phyloP scores from a whole-genome alignment of 441 rosid species.

The Gossypium gossypioides region DNA sequence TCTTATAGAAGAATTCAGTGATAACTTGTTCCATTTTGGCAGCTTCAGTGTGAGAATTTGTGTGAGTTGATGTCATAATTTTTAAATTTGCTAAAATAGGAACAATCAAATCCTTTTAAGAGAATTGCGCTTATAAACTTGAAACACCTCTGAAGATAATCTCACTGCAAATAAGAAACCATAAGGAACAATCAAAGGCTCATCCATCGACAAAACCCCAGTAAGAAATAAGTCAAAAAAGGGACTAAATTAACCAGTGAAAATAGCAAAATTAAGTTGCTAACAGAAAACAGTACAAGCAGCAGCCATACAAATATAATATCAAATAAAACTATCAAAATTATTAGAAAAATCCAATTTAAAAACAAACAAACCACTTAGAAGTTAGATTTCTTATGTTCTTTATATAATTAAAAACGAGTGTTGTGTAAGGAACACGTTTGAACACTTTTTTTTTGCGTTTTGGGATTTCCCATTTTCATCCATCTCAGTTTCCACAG shows the following conservation, averaged over 20 bases:
- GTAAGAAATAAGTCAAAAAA: background rate
- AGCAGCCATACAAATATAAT: background rate
- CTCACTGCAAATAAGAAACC: conserved; percentile 3
- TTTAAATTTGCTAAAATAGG: background rate
- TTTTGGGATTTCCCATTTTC: background rate
- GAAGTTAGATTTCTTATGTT: background rate
- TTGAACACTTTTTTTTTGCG: background rate
- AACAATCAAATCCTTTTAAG: background rate
- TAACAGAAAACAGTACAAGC: background rate
- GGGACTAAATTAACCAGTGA: background rate
- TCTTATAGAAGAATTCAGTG: conserved; percentile 77
- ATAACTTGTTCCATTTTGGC: conserved; percentile 72
- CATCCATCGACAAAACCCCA: background rate
- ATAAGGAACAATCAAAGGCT: conserved; percentile 3
- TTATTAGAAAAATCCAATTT: background rate
- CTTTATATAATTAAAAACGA: background rate
- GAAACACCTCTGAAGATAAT: background rate
- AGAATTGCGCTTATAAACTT: background rate
- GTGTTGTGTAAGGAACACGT: background rate
- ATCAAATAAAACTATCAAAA: background rate
- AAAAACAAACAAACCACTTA: background rate
- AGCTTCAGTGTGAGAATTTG: conserved; percentile 49
- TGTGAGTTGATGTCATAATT: conserved; percentile 47
- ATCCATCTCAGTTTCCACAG: background rate
- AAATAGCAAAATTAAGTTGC: background rate